Evolutionary conservation across 495 filamentous ascomycete species (phyloP).

Genomic region (Hyaloscypha bicolor): DNA sequence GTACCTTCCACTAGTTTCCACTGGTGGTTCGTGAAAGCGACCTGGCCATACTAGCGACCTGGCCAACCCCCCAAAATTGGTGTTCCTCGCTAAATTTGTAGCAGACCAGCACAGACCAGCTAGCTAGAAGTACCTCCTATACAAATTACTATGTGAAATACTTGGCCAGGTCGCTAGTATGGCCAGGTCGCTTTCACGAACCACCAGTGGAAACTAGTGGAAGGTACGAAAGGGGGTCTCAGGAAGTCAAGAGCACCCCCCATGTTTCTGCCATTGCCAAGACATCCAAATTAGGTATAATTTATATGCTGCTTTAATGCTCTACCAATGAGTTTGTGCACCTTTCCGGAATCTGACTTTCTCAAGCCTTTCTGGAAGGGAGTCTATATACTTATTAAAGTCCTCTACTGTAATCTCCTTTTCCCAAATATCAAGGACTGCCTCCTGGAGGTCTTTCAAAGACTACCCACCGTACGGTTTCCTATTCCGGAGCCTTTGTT

Average conservation of each 20-base stretch:
- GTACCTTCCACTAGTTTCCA: too few species aligned
- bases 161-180: too few species aligned
- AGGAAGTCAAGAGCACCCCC: neutral
- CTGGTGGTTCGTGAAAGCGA: too few species aligned
- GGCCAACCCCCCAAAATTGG: too few species aligned
- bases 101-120: too few species aligned
- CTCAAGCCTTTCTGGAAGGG: constrained; percentile 12
- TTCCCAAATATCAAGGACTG: constrained; percentile 20
- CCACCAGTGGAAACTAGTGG: too few species aligned
- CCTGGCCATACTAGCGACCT: too few species aligned
- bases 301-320: constrained; percentile 21
- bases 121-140: too few species aligned
- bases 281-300: constrained; percentile 19
- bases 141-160: too few species aligned
- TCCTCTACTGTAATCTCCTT: constrained; percentile 16
- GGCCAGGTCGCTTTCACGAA: too few species aligned
- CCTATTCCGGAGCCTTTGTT: neutral
- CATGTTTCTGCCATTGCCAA: constrained; percentile 23
- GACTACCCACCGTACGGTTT: constrained; percentile 10
- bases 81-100: too few species aligned
- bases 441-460: constrained; percentile 15
- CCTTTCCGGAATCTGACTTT: constrained; percentile 19
- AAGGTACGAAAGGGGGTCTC: constrained; percentile 18
- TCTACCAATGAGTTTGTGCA: constrained; percentile 21
- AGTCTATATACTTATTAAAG: constrained; percentile 5